These are phyloP conservation scores for Ogataea degrootiae DNA, from an alignment of 805 yeast species.

Conservation along the genomic window DNA sequence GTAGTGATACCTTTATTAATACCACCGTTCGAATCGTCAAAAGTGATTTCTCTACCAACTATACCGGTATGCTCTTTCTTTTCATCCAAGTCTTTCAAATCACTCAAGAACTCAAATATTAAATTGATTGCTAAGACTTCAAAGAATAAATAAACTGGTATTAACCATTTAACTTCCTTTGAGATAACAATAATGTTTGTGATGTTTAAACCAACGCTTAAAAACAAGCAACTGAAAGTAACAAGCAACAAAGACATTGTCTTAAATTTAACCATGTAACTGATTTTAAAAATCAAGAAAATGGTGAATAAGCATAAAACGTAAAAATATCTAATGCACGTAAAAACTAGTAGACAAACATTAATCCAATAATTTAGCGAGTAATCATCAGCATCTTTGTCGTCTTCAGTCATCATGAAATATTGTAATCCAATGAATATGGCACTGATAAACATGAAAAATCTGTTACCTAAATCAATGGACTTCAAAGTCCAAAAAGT, in stretches of 20 bases:
- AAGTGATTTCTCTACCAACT: constrained; percentile 53
- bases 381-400: neutral
- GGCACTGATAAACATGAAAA: neutral
- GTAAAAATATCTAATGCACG: constrained; percentile 29
- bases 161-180: constrained; percentile 46
- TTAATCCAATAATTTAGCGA: constrained; percentile 24
- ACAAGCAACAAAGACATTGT: constrained; percentile 44
- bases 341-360: constrained; percentile 26
- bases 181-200: constrained; percentile 24
- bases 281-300: constrained; percentile 37
- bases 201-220: constrained; percentile 32
- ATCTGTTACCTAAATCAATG: neutral
- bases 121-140: constrained; percentile 47
- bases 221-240: constrained; percentile 33
- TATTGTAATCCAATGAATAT: constrained; percentile 1
- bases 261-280: constrained; percentile 41
- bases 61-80: constrained; percentile 51
- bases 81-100: constrained; percentile 47
- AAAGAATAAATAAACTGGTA: constrained; percentile 40
- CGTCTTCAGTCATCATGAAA: neutral
- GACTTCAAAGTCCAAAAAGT: neutral
- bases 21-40: neutral
- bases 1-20: too few species aligned
- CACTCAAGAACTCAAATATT: constrained; percentile 64
- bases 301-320: constrained; percentile 29